Evolutionary conservation across 2,329 filamentous ascomycete species (phyloP).

Genomic region (Xylaria sp.): DNA sequence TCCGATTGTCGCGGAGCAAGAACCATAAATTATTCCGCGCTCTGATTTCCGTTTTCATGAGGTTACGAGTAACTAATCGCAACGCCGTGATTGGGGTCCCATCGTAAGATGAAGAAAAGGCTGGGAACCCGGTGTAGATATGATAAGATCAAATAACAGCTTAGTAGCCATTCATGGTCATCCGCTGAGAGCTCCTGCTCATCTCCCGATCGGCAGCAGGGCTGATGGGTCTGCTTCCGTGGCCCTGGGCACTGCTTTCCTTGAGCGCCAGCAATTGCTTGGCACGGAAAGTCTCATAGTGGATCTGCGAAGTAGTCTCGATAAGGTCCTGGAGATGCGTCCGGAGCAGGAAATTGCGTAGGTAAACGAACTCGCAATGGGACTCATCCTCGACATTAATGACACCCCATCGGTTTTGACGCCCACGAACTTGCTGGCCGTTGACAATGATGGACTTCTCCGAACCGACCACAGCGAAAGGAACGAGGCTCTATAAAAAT

Average conservation of each 20-base stretch:
- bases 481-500: slow-evolving; percentile 79
- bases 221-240: slow-evolving; percentile 91
- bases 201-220: slow-evolving; percentile 93
- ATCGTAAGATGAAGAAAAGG: slow-evolving; percentile 32
- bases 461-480: slow-evolving; percentile 96
- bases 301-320: slow-evolving; percentile 98
- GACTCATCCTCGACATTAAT: slow-evolving; percentile 99
- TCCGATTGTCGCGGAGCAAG: slow-evolving; percentile 36
- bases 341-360: slow-evolving; percentile 97
- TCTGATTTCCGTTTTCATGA: slow-evolving; percentile 16
- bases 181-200: slow-evolving; percentile 95
- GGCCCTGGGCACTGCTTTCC: slow-evolving; percentile 90
- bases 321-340: slow-evolving; percentile 99
- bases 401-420: slow-evolving; percentile 98
- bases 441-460: slow-evolving; percentile 98
- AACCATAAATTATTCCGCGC: slow-evolving; percentile 37
- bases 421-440: slow-evolving; percentile 95
- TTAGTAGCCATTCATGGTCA: slow-evolving; percentile 99
- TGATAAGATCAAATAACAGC: slow-evolving; percentile 36
- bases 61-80: slow-evolving; percentile 12
- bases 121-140: slow-evolving; percentile 39
- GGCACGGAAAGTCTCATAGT: slow-evolving; percentile 99
- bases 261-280: slow-evolving; percentile 98
- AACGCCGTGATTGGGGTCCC: slow-evolving; percentile 22
- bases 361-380: slow-evolving; percentile 99